Base-by-base conservation (phyloP, 129 eudicot species). In the Erigeron canadensis region DNA sequence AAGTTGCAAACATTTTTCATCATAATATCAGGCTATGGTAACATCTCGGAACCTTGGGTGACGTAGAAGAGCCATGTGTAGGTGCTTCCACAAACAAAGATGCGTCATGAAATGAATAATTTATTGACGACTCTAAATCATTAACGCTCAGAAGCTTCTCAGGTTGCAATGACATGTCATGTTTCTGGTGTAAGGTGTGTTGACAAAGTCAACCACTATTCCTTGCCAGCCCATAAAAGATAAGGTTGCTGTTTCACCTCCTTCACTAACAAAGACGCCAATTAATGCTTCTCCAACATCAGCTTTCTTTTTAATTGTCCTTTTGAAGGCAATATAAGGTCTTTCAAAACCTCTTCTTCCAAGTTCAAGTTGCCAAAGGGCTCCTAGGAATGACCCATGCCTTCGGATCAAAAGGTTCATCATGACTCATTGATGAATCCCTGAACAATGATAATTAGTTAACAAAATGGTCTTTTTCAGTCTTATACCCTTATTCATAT, bases 281-380 rank as follows among this genome's bases (percentile, higher is more conserved):
- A 95, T 95, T 22, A 95, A 40, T 8, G 99, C 99, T 77, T 95
- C 99, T 7, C 79, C 94, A 7, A 80, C 99, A 58, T 95, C 99
- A 12, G 99, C 99, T 0, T 90, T 88, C 65, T 80, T 73, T 69
- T 84, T 87, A 5, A 95, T 2, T 6, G 67, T 80, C 46, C 94
- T 77, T 41, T 6, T 75, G 17, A 67, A 72, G n/a, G 74, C 69
- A 12, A 18, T n/a, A 50, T 81, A 95, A 3, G 88, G 66, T 78
- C 77, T 86, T 61, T 65, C 69, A 87, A 62, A 10, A 57, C 5
- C 77, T 72, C 83, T 75, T 86, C 87, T 10, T 78, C 69, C 57
- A 86, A 21, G 39, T 22, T 65, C 22, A 55, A 65, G 46, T 7
- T 11, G 23, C 22, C 69, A 18, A 76, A 66, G 22, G 76, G 54